Evolutionary conservation across 2,329 filamentous ascomycete species (phyloP).

Genomic region (Curvularia sp.): DNA sequence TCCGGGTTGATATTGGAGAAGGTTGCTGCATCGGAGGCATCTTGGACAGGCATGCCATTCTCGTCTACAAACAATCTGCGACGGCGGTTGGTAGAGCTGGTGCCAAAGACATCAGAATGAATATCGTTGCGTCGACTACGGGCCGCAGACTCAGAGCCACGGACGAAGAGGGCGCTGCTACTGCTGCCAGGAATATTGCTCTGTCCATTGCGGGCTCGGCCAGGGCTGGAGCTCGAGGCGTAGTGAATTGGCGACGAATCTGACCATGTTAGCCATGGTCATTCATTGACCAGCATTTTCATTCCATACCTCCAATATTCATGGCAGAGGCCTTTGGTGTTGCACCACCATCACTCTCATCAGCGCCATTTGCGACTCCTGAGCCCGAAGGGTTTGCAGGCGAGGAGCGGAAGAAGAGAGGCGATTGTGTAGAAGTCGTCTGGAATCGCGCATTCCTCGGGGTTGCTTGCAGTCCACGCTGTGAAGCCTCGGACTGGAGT

Average conservation of each 20-base stretch:
- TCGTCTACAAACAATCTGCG: constrained; percentile 70
- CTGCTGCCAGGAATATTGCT: constrained; percentile 80
- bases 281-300: neutral
- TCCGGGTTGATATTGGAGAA: constrained; percentile 76
- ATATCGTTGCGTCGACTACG: constrained; percentile 82
- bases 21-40: constrained; percentile 64
- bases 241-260: constrained; percentile 94
- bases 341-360: constrained; percentile 65
- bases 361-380: constrained; percentile 50
- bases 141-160: constrained; percentile 63
- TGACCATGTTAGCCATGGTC: constrained; percentile 49
- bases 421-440: constrained; percentile 65
- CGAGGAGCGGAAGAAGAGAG: constrained; percentile 76
- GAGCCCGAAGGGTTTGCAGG: constrained; percentile 56
- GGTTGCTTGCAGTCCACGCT: constrained; percentile 52
- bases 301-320: constrained; percentile 66
- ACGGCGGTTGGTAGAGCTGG: constrained; percentile 56
- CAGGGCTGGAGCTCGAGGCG: constrained; percentile 86
- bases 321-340: constrained; percentile 72
- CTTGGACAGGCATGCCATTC: constrained; percentile 65
- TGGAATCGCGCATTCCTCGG: constrained; percentile 56
- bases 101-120: constrained; percentile 71
- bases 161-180: constrained; percentile 85
- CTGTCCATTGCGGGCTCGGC: constrained; percentile 63
- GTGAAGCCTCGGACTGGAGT: constrained; percentile 51